These are phyloP conservation scores for Aspergillus phoenicis DNA, from an alignment of 2,329 filamentous ascomycete genomes.

Conservation along the genomic window DNA sequence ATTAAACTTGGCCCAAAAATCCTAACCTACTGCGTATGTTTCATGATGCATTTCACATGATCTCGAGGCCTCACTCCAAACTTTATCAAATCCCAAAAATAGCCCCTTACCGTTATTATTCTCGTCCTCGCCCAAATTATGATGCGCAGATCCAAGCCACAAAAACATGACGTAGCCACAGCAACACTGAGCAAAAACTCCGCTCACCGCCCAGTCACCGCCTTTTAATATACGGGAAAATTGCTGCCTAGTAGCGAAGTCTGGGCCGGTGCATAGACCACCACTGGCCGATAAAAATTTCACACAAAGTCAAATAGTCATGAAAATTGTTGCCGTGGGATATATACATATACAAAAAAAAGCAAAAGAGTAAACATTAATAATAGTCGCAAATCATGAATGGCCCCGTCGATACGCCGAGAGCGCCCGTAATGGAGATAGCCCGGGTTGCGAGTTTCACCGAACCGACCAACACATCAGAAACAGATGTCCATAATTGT, in stretches of 20 bases:
- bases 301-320: neutral
- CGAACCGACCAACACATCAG: neutral
- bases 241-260: slow-evolving; percentile 3
- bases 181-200: neutral
- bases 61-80: too few relatives aligned
- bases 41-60: too few relatives aligned
- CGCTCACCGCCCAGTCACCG: neutral
- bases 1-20: too few relatives aligned
- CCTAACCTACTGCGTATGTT: too few relatives aligned
- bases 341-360: neutral
- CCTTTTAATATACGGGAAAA: neutral
- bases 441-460: too few relatives aligned
- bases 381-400: neutral
- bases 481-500: neutral
- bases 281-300: neutral
- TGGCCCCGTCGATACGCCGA: neutral
- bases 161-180: neutral
- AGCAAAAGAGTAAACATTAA: neutral
- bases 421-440: neutral
- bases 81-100: too few relatives aligned
- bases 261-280: neutral
- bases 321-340: neutral
- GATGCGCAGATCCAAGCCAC: too few relatives aligned
- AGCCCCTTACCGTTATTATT: too few relatives aligned
- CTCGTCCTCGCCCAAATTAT: too few relatives aligned